Base-by-base conservation (phyloP, 768 basidiomycete species). In the Tricholomella constricta region DNA sequence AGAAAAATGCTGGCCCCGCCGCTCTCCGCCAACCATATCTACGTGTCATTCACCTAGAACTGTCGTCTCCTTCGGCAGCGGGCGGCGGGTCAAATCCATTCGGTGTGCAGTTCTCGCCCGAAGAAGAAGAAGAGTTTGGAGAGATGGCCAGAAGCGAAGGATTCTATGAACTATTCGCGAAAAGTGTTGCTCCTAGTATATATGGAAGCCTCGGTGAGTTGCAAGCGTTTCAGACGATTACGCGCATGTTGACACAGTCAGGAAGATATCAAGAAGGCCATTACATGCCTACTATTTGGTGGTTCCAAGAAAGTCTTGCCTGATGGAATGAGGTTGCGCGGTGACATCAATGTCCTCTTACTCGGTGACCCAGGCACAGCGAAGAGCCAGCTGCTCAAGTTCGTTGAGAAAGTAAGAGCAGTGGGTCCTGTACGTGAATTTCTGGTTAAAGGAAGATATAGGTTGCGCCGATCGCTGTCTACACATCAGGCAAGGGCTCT, bases 311-410 rank as follows among this genome's bases (percentile, higher is more conserved):
- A 99, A 71, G 78, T 97, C 45, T 73, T 99, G 5, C 97, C 97
- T 7, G 97, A 99, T 67, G 95, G 97, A 8, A 95, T 98, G 92
- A 82, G 97, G 27, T 72, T 99, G 36, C 81, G 97, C 66, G 97
- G 97, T 10, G 97, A 99, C 66, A 98, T 99, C 67, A 99, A 99
- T 67, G 97, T 99, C 17, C 74, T 99, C 9, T 72, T 98, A 23
- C 82, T 99, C 25, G 97, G 97, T 69, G 97, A 99, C 68, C 97
- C 97, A 7, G 97, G 97, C 72, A 98, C 97, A 12, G 97, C 97
- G 19, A 99, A 99, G 71, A 92, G 89, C 74, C 97, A 99, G 64
- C 75, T 99, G 61, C 84, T 99, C 56, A 99, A 99, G 65, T 99
- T 99, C 60, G 97, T 98, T 11, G 97, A 99, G 69, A 99, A 98